phyloP scores from a whole-genome alignment of 2,329 filamentous ascomycete species.

The Talaromyces sp. region DNA sequence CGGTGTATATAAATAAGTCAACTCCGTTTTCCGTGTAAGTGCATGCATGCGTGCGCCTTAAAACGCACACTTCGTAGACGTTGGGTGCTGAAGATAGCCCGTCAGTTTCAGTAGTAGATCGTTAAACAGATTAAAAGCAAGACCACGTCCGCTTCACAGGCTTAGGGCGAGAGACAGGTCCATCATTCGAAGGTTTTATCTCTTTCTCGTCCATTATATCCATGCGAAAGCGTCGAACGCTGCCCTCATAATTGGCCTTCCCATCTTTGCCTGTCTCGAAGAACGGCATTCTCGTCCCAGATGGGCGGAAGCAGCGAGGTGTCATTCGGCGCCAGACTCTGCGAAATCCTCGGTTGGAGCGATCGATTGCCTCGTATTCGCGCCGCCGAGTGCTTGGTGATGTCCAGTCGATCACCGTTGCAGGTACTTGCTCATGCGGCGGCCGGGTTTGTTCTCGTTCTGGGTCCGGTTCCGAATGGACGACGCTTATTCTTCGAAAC shows the following conservation, averaged over 20 bases:
- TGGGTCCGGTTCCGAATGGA: conserved; percentile 6
- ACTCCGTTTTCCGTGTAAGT: neutral
- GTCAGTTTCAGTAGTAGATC: neutral
- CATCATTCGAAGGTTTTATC: neutral
- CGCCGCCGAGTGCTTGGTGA: conserved; percentile 37
- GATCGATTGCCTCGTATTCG: conserved; percentile 52
- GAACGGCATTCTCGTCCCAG: conserved; percentile 31
- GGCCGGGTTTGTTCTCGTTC: neutral
- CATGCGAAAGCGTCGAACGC: conserved; percentile 42
- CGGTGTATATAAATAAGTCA: neutral
- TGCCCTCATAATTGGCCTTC: conserved; percentile 36
- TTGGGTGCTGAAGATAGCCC: neutral
- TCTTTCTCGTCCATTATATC: conserved; percentile 29
- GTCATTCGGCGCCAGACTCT: conserved; percentile 38
- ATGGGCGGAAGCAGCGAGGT: conserved; percentile 34
- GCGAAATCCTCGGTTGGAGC: conserved; percentile 35
- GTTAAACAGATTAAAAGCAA: conserved; percentile 5
- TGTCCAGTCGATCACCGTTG: conserved; percentile 44
- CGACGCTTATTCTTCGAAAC: neutral
- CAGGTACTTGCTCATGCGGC: conserved; percentile 21
- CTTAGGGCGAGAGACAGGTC: neutral
- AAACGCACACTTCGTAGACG: neutral
- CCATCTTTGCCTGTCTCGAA: conserved; percentile 31
- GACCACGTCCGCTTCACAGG: conserved; percentile 8
- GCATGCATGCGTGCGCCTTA: neutral